Evolutionary conservation across 2,329 filamentous ascomycete genomes (phyloP).

Genomic region (Sporothrix globosa): DNA sequence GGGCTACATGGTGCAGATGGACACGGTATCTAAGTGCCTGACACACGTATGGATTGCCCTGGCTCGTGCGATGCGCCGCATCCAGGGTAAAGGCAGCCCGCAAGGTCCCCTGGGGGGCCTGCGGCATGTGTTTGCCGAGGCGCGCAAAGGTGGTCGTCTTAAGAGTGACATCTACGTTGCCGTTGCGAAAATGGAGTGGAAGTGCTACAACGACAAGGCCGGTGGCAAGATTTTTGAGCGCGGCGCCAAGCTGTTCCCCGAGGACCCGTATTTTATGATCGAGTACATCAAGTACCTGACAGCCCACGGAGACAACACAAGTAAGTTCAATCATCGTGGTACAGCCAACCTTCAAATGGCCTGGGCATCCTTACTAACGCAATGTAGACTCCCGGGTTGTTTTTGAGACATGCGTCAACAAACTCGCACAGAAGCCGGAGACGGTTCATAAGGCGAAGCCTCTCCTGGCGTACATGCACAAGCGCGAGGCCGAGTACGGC

Average conservation of each 20-base stretch:
- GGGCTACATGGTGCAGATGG: slow-evolving; percentile 71
- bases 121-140: slow-evolving; percentile 85
- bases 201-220: slow-evolving; percentile 92
- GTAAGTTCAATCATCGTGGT: slow-evolving; percentile 56
- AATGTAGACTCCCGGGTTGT: slow-evolving; percentile 83
- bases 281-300: slow-evolving; percentile 96
- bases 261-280: slow-evolving; percentile 89
- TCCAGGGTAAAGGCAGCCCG: slow-evolving; percentile 79
- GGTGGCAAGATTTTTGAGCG: slow-evolving; percentile 96
- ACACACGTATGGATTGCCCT: slow-evolving; percentile 95
- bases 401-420: slow-evolving; percentile 90
- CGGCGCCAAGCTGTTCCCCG: slow-evolving; percentile 88
- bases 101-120: slow-evolving; percentile 67
- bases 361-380: slow-evolving; percentile 33
- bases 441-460: slow-evolving; percentile 75
- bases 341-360: background rate
- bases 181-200: slow-evolving; percentile 88
- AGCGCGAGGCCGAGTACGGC: slow-evolving; percentile 92
- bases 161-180: slow-evolving; percentile 95
- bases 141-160: slow-evolving; percentile 81
- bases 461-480: slow-evolving; percentile 89
- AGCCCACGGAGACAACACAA: slow-evolving; percentile 88
- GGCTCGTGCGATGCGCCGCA: slow-evolving; percentile 89
- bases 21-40: slow-evolving; percentile 78
- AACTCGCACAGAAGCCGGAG: slow-evolving; percentile 76